These are phyloP conservation scores for Dendrobium huoshanense DNA, from an alignment of 106 monocot genomes.

Conservation along the genomic window DNA sequence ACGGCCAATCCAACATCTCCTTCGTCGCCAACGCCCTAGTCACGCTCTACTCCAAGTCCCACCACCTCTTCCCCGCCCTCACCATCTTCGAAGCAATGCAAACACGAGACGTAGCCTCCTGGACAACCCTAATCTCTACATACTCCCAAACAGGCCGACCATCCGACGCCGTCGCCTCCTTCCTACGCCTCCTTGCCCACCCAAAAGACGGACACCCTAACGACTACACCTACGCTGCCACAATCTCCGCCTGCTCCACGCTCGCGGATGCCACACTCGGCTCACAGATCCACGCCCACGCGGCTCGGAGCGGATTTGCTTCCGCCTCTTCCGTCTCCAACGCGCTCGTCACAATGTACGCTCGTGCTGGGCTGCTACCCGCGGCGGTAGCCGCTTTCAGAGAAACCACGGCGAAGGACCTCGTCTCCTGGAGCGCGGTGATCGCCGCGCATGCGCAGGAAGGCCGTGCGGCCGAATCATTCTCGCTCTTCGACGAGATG, in stretches of 20 bases:
- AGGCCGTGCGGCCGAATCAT: constrained; percentile 35
- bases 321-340: constrained; percentile 43
- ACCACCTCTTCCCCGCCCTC: constrained; percentile 17
- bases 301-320: constrained; percentile 24
- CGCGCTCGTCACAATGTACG: constrained; percentile 62
- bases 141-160: constrained; percentile 39
- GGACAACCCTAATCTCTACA: constrained; percentile 64
- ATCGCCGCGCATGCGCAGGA: constrained; percentile 55
- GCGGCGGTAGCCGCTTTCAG: constrained; percentile 37
- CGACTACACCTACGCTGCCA: constrained; percentile 60
- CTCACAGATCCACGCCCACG: constrained; percentile 59
- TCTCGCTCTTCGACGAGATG: constrained; percentile 49
- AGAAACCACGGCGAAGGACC: constrained; percentile 37
- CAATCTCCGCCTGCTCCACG: constrained; percentile 46
- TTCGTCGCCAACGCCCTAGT: constrained; percentile 69
- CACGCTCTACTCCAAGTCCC: constrained; percentile 57
- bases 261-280: constrained; percentile 22
- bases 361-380: constrained; percentile 30
- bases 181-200: constrained; percentile 26
- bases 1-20: constrained; percentile 38
- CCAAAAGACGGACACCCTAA: constrained; percentile 38
- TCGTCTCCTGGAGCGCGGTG: constrained; percentile 77
- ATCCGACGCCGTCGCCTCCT: constrained; percentile 18
- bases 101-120: constrained; percentile 53
- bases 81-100: constrained; percentile 36